Percentiles rank a stretch among this genome's conserved stretches.
Conservation (phyloP, 2,329 filamentous ascomycete genomes). For the Eutypa lata region DNA sequence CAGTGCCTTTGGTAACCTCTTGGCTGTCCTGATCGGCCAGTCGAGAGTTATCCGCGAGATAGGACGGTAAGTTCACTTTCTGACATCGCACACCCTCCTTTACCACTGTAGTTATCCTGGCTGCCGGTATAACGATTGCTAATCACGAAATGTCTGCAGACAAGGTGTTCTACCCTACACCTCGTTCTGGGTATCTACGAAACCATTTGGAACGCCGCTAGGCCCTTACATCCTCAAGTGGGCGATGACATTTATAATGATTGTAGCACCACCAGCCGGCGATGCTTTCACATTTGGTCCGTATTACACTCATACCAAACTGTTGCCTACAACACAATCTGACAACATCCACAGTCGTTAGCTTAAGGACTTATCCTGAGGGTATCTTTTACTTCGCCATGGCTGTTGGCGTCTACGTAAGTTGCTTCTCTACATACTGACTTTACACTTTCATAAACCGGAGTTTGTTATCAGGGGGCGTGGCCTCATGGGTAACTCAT, state of each 20-base stretch:
- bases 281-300: constrained; percentile 62
- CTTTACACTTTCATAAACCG: too few relatives aligned
- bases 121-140: neutral
- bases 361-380: constrained; percentile 55
- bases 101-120: neutral
- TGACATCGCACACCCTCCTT: neutral
- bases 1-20: constrained; percentile 56
- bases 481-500: neutral
- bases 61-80: constrained; percentile 37
- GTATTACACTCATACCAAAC: constrained; percentile 10
- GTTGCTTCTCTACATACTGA: too few relatives aligned
- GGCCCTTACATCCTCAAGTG: constrained; percentile 58
- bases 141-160: constrained; percentile 25
- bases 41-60: constrained; percentile 59
- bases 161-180: constrained; percentile 60
- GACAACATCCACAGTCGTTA: constrained; percentile 44
- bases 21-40: constrained; percentile 52
- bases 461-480: too few relatives aligned
- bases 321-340: too few relatives aligned
- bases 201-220: constrained; percentile 60
- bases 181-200: constrained; percentile 58
- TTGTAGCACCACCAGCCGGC: constrained; percentile 57
- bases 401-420: constrained; percentile 52
- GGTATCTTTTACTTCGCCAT: constrained; percentile 57
- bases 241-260: constrained; percentile 55